phyloP scores from a whole-genome alignment of 2,329 filamentous ascomycete genomes.

The Xylaria sp. region DNA sequence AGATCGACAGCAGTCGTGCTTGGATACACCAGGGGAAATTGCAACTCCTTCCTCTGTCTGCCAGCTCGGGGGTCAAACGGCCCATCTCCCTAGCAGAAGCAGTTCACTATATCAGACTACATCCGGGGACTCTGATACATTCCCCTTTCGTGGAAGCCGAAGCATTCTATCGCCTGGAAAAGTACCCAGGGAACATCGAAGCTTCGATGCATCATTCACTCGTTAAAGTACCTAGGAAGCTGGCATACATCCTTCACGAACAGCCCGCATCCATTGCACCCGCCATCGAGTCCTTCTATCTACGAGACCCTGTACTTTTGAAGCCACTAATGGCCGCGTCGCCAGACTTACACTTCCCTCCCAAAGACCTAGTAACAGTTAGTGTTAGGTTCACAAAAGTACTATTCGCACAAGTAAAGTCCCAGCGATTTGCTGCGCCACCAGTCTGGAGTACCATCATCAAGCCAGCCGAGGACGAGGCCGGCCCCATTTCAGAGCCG shows the following conservation, averaged over 20 bases:
- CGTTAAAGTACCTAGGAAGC: constrained; percentile 79
- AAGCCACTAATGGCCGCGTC: constrained; percentile 71
- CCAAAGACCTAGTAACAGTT: constrained; percentile 80
- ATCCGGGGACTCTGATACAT: constrained; percentile 70
- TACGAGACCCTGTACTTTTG: constrained; percentile 82
- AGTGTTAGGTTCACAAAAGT: constrained; percentile 88
- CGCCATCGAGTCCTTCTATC: constrained; percentile 90
- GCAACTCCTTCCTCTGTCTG: constrained; percentile 72
- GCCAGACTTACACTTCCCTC: constrained; percentile 71
- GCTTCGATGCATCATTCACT: constrained; percentile 80
- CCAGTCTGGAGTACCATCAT: constrained; percentile 59
- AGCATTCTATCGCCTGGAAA: constrained; percentile 87
- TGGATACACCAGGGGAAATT: constrained; percentile 87
- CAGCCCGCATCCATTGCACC: constrained; percentile 81
- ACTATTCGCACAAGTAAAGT: constrained; percentile 88
- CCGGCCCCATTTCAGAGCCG: constrained; percentile 29
- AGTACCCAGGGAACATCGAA: constrained; percentile 81
- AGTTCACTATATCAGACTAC: constrained; percentile 65
- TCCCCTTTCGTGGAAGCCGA: constrained; percentile 83
- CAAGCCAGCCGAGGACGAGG: constrained; percentile 43
- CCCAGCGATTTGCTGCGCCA: constrained; percentile 80
- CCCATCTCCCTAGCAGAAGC: constrained; percentile 73
- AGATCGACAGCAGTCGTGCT: constrained; percentile 85
- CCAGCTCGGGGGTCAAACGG: constrained; percentile 50
- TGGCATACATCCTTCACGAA: constrained; percentile 81